A percentile compares a stretch with the other conserved stretches of the same genome.
Conservation (phyloP, 345 rosid species). For the Lagerstroemia speciosa region DNA sequence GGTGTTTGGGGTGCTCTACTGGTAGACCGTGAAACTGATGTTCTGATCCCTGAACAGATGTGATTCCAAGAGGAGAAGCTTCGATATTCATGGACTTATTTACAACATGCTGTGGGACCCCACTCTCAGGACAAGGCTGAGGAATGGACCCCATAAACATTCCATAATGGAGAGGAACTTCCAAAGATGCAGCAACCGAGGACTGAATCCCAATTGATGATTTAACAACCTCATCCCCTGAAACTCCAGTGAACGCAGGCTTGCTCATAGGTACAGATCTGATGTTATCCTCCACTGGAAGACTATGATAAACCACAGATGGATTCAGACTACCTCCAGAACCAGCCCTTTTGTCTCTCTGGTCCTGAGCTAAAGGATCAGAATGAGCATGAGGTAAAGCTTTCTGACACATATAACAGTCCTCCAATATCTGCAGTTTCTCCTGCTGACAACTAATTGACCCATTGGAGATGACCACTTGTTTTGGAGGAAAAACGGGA, state of each 20-base stretch:
- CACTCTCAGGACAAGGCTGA: constrained; percentile 21
- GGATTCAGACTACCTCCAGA: constrained; percentile 15
- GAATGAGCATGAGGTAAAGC: constrained; percentile 67
- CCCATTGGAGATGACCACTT: constrained; percentile 37
- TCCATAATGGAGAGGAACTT: constrained; percentile 14
- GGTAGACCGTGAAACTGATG: constrained; percentile 22
- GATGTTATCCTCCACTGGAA: constrained; percentile 26
- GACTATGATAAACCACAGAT: constrained; percentile 36
- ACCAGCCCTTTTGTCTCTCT: constrained; percentile 18
- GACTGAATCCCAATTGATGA: constrained; percentile 25
- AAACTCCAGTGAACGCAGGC: constrained; percentile 22
- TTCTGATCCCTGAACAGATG: constrained; percentile 28
- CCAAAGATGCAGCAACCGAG: constrained; percentile 17
- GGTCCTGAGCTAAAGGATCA: constrained; percentile 38
- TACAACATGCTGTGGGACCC: constrained; percentile 17
- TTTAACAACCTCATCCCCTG: constrained; percentile 27
- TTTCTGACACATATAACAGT: constrained; percentile 51
- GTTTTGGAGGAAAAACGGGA: constrained; percentile 31
- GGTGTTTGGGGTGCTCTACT: constrained; percentile 25
- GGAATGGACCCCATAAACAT: constrained; percentile 19
- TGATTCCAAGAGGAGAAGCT: constrained; percentile 16
- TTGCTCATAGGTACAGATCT: constrained; percentile 18
- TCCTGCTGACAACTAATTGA: constrained; percentile 33
- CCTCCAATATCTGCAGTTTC: constrained; percentile 34
- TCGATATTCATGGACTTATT: constrained; percentile 18